A percentile compares a stretch with the other conserved stretches of the same genome.
Conservation (phyloP, 768 basidiomycete species). For the Leccinum obscurum region DNA sequence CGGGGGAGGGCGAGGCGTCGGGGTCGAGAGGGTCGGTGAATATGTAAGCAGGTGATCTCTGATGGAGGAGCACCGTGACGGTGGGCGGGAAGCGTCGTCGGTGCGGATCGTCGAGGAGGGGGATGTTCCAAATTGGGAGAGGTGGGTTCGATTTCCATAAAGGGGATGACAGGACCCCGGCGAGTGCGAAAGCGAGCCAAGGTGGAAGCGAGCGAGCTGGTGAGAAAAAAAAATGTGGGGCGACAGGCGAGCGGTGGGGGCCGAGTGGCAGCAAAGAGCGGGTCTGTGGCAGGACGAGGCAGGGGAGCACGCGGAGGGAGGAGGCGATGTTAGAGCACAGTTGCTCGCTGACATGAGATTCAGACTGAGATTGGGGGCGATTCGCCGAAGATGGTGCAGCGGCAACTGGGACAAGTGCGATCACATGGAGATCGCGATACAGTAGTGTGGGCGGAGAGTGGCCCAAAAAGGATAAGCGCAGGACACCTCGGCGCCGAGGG, state of each 20-base stretch:
- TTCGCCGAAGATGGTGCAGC: conserved; percentile 36
- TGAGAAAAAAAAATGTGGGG: conserved; percentile 15
- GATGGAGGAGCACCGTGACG: conserved; percentile 10
- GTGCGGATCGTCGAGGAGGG: conserved; percentile 33
- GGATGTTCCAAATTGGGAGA: conserved; percentile 14
- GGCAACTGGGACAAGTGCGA: conserved; percentile 31
- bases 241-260: neutral
- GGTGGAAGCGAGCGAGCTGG: conserved; percentile 26
- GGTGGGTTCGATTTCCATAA: conserved; percentile 22
- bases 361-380: conserved; percentile 30
- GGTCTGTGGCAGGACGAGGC: conserved; percentile 24
- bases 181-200: conserved; percentile 31
- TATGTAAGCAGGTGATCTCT: conserved; percentile 23
- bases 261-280: conserved; percentile 27
- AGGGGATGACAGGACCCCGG: conserved; percentile 29
- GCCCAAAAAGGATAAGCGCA: conserved; percentile 30
- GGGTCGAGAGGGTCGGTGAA: conserved; percentile 23
- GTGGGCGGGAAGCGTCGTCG: conserved; percentile 21
- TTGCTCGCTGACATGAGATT: conserved; percentile 32
- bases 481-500: conserved; percentile 45
- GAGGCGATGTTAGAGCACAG: conserved; percentile 19
- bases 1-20: conserved; percentile 16
- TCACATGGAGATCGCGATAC: conserved; percentile 36
- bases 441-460: conserved; percentile 33
- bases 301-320: conserved; percentile 15